These are phyloP conservation scores for Hyphodiscus sp. DNA, from an alignment of 2,329 filamentous ascomycete genomes.

Conservation along the genomic window DNA sequence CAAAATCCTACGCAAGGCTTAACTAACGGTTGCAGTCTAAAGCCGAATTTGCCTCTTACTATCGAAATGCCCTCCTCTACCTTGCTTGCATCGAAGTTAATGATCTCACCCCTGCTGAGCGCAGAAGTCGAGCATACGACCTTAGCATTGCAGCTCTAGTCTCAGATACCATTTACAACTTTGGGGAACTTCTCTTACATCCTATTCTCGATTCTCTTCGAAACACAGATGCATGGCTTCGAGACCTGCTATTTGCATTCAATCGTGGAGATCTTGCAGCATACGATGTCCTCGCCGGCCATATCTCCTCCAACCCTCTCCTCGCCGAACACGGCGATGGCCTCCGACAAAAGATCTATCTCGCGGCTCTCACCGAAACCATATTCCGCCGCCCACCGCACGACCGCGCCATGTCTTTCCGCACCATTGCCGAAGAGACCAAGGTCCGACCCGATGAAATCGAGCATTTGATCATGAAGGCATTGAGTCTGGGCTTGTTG, in stretches of 20 bases:
- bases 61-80: constrained; percentile 95
- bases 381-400: constrained; percentile 95
- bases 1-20: neutral
- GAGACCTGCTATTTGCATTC: constrained; percentile 94
- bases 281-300: constrained; percentile 75
- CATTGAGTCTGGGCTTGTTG: constrained; percentile 84
- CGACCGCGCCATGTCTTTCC: constrained; percentile 89
- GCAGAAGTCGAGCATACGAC: constrained; percentile 80
- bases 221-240: constrained; percentile 77
- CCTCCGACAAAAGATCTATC: constrained; percentile 94
- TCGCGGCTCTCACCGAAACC: constrained; percentile 90
- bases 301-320: constrained; percentile 73
- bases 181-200: constrained; percentile 95
- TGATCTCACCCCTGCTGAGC: constrained; percentile 66
- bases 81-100: constrained; percentile 89
- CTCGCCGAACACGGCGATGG: constrained; percentile 75
- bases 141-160: constrained; percentile 88
- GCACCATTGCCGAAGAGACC: constrained; percentile 82
- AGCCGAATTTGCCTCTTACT: constrained; percentile 91
- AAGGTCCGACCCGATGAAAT: constrained; percentile 89
- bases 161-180: constrained; percentile 97
- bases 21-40: constrained; percentile 48
- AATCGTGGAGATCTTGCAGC: constrained; percentile 88
- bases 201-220: constrained; percentile 86
- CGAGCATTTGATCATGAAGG: constrained; percentile 98